Percentiles rank a stretch among this genome's conserved stretches.
These are phyloP conservation scores for Cyberlindnera mycetangii DNA, from an alignment of 805 yeast genomes.

Conservation along the genomic window DNA sequence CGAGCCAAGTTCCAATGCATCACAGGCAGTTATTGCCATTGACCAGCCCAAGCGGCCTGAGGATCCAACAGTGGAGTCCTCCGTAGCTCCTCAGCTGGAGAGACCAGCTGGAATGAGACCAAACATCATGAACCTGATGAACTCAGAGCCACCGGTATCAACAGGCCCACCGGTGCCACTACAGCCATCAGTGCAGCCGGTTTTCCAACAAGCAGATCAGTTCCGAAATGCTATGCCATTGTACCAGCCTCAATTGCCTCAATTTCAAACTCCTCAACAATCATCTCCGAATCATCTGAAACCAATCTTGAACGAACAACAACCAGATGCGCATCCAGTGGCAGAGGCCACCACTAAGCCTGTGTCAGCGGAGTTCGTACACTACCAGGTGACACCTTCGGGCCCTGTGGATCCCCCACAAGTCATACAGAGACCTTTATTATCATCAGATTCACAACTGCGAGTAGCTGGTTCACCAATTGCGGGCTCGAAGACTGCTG, in stretches of 20 bases:
- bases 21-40: too few relatives aligned
- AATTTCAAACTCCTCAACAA: not conserved
- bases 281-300: not conserved
- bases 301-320: too few relatives aligned
- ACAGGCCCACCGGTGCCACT: too few relatives aligned
- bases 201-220: too few relatives aligned
- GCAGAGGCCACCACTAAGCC: too few relatives aligned
- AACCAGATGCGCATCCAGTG: too few relatives aligned
- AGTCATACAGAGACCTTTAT: not conserved
- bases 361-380: not conserved
- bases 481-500: not conserved
- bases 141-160: not conserved
- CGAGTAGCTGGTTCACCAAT: too few relatives aligned
- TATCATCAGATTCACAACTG: too few relatives aligned
- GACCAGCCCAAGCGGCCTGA: not conserved
- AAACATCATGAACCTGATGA: conserved; percentile 15
- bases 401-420: not conserved
- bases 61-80: not conserved
- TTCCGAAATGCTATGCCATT: too few relatives aligned
- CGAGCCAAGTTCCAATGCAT: not conserved
- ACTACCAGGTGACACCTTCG: not conserved
- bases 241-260: not conserved
- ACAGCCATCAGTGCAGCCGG: too few relatives aligned
- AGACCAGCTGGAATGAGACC: conserved; percentile 8
- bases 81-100: not conserved